Conservation (phyloP, 208 protist species). For the Novymonas esmeraldas region DNA sequence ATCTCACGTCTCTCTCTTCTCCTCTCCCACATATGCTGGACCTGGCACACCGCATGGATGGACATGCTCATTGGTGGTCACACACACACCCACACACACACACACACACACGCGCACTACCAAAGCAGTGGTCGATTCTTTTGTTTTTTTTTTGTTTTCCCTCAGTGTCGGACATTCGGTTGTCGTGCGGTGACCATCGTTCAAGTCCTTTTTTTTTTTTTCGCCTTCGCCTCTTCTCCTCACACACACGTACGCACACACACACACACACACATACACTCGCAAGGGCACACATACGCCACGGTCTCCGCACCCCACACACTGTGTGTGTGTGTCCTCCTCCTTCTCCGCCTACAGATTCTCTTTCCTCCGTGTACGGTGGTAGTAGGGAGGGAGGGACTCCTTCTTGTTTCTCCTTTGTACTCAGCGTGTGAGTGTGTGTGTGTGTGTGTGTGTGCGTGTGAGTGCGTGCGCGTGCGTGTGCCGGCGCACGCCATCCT, state of each 20-base stretch:
- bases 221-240: neutral
- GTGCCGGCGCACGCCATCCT: neutral
- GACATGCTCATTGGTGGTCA: neutral
- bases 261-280: neutral
- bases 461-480: neutral
- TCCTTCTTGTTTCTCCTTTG: neutral
- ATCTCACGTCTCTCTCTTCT: neutral
- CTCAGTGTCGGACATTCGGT: too few species aligned
- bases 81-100: neutral
- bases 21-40: too few species aligned
- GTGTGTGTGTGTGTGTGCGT: neutral
- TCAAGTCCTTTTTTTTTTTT: neutral
- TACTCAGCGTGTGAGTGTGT: neutral
- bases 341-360: too few species aligned
- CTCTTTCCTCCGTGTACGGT: too few species aligned
- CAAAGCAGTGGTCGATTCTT: neutral
- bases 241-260: neutral
- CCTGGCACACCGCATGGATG: too few species aligned
- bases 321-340: too few species aligned
- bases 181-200: too few species aligned
- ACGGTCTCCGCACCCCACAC: too few species aligned
- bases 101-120: neutral
- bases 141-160: conserved; percentile 7
- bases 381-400: neutral
- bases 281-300: neutral